Conservation (phyloP, 1,284 basidiomycete genomes). For the Anthracocystis walkeri region DNA sequence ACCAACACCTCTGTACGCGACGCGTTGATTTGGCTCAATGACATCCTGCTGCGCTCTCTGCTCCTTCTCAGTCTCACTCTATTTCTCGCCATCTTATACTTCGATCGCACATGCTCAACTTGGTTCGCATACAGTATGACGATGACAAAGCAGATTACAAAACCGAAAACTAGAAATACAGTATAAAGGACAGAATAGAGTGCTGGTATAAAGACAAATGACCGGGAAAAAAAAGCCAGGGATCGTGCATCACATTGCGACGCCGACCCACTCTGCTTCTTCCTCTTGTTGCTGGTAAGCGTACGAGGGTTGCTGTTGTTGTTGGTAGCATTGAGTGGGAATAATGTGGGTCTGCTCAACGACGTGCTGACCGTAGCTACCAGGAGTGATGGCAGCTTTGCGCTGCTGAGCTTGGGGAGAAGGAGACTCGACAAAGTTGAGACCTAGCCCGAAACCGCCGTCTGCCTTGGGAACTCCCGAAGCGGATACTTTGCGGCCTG, state of each 20-base stretch:
- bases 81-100: too few relatives aligned
- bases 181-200: background rate
- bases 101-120: background rate
- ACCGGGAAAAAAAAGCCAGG: slow-evolving; percentile 6
- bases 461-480: slow-evolving; percentile 34
- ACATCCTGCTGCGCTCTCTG: background rate
- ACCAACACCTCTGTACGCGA: slow-evolving; percentile 49
- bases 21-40: slow-evolving; percentile 18
- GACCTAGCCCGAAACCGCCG: slow-evolving; percentile 44
- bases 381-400: slow-evolving; percentile 27
- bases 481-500: slow-evolving; percentile 33
- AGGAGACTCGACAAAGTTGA: slow-evolving; percentile 50
- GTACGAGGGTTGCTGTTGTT: slow-evolving; percentile 1
- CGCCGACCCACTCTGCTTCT: slow-evolving; percentile 43
- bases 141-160: background rate
- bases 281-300: slow-evolving; percentile 28
- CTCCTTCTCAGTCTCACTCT: background rate
- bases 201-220: slow-evolving; percentile 8
- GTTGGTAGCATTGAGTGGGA: slow-evolving; percentile 8
- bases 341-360: slow-evolving; percentile 12
- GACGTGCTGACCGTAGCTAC: slow-evolving; percentile 30
- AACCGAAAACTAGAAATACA: slow-evolving; percentile 21
- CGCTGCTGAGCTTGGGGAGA: slow-evolving; percentile 32
- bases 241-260: slow-evolving; percentile 39
- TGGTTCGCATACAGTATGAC: too few relatives aligned